Conservation (phyloP, 2,329 filamentous ascomycete genomes). For the Ascochyta viciae-villosae region DNA sequence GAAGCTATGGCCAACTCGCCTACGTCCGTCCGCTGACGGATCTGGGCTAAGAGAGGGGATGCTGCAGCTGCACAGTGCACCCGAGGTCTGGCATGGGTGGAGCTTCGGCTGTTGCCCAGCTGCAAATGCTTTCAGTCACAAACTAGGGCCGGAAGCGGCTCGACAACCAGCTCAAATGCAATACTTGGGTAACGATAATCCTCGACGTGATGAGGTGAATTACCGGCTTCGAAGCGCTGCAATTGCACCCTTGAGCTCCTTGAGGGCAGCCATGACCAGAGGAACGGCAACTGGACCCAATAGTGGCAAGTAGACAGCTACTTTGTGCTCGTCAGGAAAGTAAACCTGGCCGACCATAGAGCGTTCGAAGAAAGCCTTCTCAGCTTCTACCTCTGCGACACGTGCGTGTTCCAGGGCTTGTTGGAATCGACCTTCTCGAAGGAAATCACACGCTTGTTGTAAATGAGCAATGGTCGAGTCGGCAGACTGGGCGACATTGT, state of each 20-base stretch:
- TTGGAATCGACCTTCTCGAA: conserved; percentile 68
- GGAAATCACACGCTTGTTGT: conserved; percentile 74
- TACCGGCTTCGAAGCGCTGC: conserved; percentile 4
- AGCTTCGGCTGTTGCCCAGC: neutral
- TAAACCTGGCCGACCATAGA: conserved; percentile 99
- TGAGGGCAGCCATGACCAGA: conserved; percentile 80
- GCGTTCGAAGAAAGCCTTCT: conserved; percentile 96
- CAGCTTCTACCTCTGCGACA: conserved; percentile 85
- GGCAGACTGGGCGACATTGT: conserved; percentile 84
- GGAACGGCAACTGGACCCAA: conserved; percentile 91
- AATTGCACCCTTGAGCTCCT: conserved; percentile 61
- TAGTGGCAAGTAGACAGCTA: conserved; percentile 92
- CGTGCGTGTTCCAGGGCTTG: conserved; percentile 79
- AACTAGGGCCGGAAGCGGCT: neutral
- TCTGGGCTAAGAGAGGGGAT: conserved; percentile 4
- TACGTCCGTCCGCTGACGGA: neutral
- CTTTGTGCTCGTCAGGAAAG: conserved; percentile 97
- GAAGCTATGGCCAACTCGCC: conserved; percentile 10
- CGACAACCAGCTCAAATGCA: neutral
- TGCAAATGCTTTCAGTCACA: neutral
- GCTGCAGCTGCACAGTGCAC: neutral
- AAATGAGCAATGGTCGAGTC: conserved; percentile 80
- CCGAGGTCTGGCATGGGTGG: conserved; percentile 5
- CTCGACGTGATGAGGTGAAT: neutral
- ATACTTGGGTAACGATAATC: neutral